Percentiles rank a stretch among this genome's conserved stretches.
Conservation (phyloP, 768 basidiomycete genomes). For the Sistotremastrum suecicum region DNA sequence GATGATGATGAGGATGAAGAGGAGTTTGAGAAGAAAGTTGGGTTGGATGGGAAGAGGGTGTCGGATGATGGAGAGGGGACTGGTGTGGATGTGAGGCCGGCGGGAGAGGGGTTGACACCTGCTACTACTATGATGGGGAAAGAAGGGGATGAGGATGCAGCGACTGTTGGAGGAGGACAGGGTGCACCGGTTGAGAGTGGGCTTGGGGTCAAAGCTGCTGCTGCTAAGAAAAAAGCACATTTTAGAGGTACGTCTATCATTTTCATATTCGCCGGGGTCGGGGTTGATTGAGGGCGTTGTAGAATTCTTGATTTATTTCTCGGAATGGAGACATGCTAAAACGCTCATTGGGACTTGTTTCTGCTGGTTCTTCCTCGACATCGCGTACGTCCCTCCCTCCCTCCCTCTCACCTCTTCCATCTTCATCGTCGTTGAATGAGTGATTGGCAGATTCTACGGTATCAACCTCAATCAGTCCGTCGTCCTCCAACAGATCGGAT, state of each 20-base stretch:
- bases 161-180: conserved; percentile 1
- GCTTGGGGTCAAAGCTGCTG: conserved; percentile 9
- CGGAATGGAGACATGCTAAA: conserved; percentile 57
- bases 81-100: conserved; percentile 4
- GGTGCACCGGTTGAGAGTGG: conserved; percentile 2
- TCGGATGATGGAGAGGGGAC: neutral
- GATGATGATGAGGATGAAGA: neutral
- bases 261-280: neutral
- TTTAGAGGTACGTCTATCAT: conserved; percentile 24
- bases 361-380: conserved; percentile 68
- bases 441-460: conserved; percentile 48
- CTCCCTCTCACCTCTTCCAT: neutral
- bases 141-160: conserved; percentile 18
- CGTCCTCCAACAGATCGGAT: conserved; percentile 63
- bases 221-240: conserved; percentile 33
- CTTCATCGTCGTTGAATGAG: neutral
- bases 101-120: conserved; percentile 7
- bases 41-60: neutral
- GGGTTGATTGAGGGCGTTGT: neutral
- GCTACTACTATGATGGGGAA: conserved; percentile 9
- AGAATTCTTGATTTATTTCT: conserved; percentile 59
- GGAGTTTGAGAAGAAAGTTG: neutral
- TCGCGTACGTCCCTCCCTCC: conserved; percentile 31
- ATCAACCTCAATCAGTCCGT: conserved; percentile 66
- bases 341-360: conserved; percentile 49